Percentiles rank a stretch among this genome's conserved stretches.
Conservation (phyloP, 1,284 basidiomycete genomes). For the Hymenochaete sp. region DNA sequence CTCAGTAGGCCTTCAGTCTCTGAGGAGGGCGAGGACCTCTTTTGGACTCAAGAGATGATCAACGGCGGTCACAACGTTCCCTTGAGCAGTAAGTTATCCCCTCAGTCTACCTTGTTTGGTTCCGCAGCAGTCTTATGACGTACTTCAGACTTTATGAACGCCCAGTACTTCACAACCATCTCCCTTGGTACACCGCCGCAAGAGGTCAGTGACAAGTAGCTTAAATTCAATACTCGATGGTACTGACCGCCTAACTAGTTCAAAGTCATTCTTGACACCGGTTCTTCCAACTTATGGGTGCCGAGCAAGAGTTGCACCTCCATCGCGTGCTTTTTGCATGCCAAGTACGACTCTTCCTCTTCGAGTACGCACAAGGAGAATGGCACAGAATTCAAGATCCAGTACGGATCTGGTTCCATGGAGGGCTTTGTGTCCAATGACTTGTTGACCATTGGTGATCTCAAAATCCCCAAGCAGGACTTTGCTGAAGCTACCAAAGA, state of each 20-base stretch:
- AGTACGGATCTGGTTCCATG: conserved; percentile 96
- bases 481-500: conserved; percentile 98
- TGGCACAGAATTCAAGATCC: conserved; percentile 86
- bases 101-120: neutral
- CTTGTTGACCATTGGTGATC: conserved; percentile 74
- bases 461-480: conserved; percentile 70
- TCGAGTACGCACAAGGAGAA: conserved; percentile 92
- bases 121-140: conserved; percentile 12
- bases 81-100: conserved; percentile 72
- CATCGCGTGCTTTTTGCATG: conserved; percentile 96
- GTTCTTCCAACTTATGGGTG: conserved; percentile 91
- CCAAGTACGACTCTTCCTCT: conserved; percentile 81
- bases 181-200: conserved; percentile 76
- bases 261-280: conserved; percentile 85
- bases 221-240: neutral
- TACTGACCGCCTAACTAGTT: conserved; percentile 50
- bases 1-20: conserved; percentile 31
- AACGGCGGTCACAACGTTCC: conserved; percentile 80
- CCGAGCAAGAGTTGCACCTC: conserved; percentile 85
- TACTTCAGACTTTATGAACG: conserved; percentile 87
- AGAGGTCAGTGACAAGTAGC: too few species aligned
- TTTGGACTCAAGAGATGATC: conserved; percentile 76
- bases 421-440: conserved; percentile 94
- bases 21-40: conserved; percentile 55
- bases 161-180: conserved; percentile 94